Base-by-base conservation (phyloP, 1,139 yeast species). In the Saccharomyces hybrid region DNA sequence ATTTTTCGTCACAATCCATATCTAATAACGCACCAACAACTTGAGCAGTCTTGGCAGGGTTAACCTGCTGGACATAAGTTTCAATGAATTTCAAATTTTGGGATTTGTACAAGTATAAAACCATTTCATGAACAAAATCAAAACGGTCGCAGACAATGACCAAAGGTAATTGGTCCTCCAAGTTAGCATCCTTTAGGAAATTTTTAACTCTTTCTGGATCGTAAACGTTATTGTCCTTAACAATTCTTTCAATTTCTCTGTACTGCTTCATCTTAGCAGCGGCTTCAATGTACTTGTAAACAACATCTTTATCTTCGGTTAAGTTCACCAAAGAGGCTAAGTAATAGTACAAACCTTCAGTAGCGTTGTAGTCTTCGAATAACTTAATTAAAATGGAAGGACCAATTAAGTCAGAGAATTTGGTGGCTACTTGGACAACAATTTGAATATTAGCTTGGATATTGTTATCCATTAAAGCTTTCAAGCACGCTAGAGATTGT, bases 181-280 rank as follows among this genome's bases (percentile, higher is more conserved):
- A 80, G 68, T 88, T 84, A 62, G 91, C 89, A 71, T 95, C 99
- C 74, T 93, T 93, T 75, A 93, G 81, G 73, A 88, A 93, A 76
- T 93, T 95, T 78, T 93, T 95, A 57, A 95, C 98, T 75, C 91
- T 91, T 72, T 93, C 99, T 59, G 98, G 96, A 71, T 90, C 93
- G 74, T 91, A 95, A 58, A 88, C 93, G 64, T 84, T 88, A 76
- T 93, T 93, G 70, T 90, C 97, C 72, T 95, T 85, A 52, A 91
- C 97, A 61, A 93, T 82, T 72, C 99, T 84, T 76, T 95, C 99
- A 66, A 93, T 89, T 75, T 93, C 99, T 67, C 88, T 87, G 69
- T 82, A 79, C 76, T 95, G 99, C 60, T 91, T 91, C 73, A 88
- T 79, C 68, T 82, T 84, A 47, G 97, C 88, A 58, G 99, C 97